These are phyloP conservation scores for Naganishia kalamii DNA, from an alignment of 768 basidiomycete genomes.

Conservation along the genomic window DNA sequence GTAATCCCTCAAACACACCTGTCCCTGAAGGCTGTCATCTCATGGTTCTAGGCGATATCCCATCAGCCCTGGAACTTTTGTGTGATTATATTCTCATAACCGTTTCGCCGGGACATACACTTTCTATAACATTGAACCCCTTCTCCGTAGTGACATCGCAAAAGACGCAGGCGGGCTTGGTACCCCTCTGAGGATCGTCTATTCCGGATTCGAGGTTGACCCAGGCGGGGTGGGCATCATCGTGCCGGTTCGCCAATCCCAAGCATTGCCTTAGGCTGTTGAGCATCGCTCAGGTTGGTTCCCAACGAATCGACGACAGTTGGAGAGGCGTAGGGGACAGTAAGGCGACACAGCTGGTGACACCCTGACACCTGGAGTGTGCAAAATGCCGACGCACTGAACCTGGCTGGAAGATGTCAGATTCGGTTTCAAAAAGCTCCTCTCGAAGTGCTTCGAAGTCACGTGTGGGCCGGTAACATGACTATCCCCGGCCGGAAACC, in stretches of 20 bases:
- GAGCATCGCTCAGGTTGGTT: background rate
- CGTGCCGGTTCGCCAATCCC: background rate
- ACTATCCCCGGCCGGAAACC: no score
- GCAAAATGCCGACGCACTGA: no score
- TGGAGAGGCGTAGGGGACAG: no score
- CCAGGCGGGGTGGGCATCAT: background rate
- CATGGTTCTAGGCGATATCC: conserved; percentile 30
- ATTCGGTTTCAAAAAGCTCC: no score
- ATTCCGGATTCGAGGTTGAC: background rate
- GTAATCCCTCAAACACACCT: conserved; percentile 21
- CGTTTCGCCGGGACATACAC: conserved; percentile 24
- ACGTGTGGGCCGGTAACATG: no score
- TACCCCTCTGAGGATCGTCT: no score
- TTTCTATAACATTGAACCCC: conserved; percentile 35
- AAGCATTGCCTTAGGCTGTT: background rate
- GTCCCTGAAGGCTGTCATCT: conserved; percentile 42
- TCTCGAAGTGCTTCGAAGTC: no score
- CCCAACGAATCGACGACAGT: no score
- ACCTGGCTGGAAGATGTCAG: no score
- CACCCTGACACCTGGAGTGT: no score
- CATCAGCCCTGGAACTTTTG: no score
- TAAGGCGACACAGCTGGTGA: no score
- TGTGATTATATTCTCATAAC: background rate
- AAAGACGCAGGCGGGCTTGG: conserved; percentile 33
- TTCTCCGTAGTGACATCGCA: conserved; percentile 34